Percentiles rank a stretch among this genome's conserved stretches.
Conservation (phyloP, 75 land plant species). For the Isoetes taiwanensis region DNA sequence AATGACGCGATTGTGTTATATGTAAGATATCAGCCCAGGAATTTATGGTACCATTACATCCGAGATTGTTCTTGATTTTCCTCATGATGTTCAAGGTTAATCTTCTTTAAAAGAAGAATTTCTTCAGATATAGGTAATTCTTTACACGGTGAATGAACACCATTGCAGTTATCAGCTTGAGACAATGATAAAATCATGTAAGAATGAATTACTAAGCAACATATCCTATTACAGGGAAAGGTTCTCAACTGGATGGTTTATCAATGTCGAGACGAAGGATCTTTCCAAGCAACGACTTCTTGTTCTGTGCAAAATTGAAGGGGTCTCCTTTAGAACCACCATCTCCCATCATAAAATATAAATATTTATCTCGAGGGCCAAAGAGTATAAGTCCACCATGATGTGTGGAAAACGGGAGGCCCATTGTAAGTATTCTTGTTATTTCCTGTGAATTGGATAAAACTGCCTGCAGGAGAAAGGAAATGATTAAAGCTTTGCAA, state of each 20-base stretch:
- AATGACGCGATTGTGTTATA: no score
- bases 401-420: slow-evolving; percentile 69
- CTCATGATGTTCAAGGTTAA: no score
- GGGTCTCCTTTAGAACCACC: slow-evolving; percentile 70
- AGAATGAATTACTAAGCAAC: no score
- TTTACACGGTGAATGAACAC: slow-evolving; percentile 17
- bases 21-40: no score
- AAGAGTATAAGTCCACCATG: slow-evolving; percentile 82
- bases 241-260: slow-evolving; percentile 57
- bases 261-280: slow-evolving; percentile 76
- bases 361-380: slow-evolving; percentile 71
- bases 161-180: no score
- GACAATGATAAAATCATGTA: no score
- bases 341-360: slow-evolving; percentile 93
- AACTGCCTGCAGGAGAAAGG: slow-evolving; percentile 38
- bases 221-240: no score
- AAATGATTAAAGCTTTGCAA: no score
- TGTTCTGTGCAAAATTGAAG: slow-evolving; percentile 75
- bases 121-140: background rate
- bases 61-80: no score
- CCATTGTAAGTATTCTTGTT: slow-evolving; percentile 69
- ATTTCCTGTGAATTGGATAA: slow-evolving; percentile 60
- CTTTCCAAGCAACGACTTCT: slow-evolving; percentile 74
- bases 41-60: no score
- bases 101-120: background rate